These are phyloP conservation scores for Nothophytophthora sp. DNA, from an alignment of 352 stramenopile species.

Conservation along the genomic window DNA sequence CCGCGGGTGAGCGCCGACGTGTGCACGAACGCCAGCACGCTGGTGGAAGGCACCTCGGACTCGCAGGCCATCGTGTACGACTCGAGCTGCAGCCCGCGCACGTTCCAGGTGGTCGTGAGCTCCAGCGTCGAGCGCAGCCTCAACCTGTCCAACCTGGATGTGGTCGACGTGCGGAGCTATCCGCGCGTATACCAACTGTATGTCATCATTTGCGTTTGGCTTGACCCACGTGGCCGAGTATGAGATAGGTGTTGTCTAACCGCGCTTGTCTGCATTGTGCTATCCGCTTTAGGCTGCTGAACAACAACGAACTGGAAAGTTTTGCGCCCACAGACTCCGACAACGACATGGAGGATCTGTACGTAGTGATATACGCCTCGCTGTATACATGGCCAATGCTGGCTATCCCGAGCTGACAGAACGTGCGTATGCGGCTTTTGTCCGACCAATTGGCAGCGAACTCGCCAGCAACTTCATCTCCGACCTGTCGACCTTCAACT, in stretches of 20 bases:
- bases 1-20: slow-evolving; percentile 5
- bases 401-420: no score
- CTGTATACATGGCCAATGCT: no score
- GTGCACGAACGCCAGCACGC: slow-evolving; percentile 42
- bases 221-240: no score
- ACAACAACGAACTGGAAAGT: slow-evolving; percentile 53
- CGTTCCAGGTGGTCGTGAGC: slow-evolving; percentile 40
- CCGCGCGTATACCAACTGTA: slow-evolving; percentile 56
- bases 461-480: slow-evolving; percentile 46
- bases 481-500: slow-evolving; percentile 34
- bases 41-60: slow-evolving; percentile 35
- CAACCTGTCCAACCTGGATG: slow-evolving; percentile 67
- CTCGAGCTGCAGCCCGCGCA: slow-evolving; percentile 35
- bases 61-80: slow-evolving; percentile 62
- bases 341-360: slow-evolving; percentile 60
- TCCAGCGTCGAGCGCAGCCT: slow-evolving; percentile 36
- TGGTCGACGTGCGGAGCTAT: slow-evolving; percentile 47
- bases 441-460: slow-evolving; percentile 36
- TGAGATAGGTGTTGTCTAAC: no score
- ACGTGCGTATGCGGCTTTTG: no score
- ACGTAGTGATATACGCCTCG: no score
- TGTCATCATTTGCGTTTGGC: slow-evolving; percentile 9
- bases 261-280: no score
- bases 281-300: slow-evolving; percentile 44
- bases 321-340: slow-evolving; percentile 41